These are phyloP conservation scores for Castanospermum australe DNA, from an alignment of 306 rosid genomes.

Conservation along the genomic window DNA sequence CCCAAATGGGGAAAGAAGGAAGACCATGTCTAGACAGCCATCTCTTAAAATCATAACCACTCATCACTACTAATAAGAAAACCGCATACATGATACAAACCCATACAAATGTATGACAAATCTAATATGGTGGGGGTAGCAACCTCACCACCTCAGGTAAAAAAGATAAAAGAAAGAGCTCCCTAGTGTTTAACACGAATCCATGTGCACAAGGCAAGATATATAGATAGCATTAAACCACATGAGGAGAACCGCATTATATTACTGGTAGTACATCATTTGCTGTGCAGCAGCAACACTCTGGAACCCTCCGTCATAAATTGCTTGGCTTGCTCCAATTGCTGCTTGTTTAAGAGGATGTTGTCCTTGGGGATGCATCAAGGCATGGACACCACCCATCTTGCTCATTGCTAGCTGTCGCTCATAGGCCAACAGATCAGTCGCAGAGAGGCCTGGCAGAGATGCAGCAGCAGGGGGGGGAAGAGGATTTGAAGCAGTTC, in stretches of 20 bases:
- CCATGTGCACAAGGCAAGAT: slow-evolving; percentile 42
- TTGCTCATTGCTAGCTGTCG: slow-evolving; percentile 92
- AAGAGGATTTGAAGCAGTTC: slow-evolving; percentile 91
- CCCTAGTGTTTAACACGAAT: slow-evolving; percentile 50
- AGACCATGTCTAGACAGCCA: slow-evolving; percentile 4
- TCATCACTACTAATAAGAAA: slow-evolving; percentile 45
- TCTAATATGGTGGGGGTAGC: slow-evolving; percentile 30
- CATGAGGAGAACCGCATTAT: slow-evolving; percentile 24
- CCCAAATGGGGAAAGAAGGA: slow-evolving; percentile 32
- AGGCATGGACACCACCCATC: slow-evolving; percentile 86
- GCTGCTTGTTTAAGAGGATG: slow-evolving; percentile 88
- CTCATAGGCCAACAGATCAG: slow-evolving; percentile 71
- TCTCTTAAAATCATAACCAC: slow-evolving; percentile 53
- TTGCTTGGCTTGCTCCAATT: slow-evolving; percentile 93
- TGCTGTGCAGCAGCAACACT: slow-evolving; percentile 93
- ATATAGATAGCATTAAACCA: slow-evolving; percentile 31
- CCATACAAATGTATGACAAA: slow-evolving; percentile 36
- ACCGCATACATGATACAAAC: slow-evolving; percentile 55
- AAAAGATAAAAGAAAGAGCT: slow-evolving; percentile 1
- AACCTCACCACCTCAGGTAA: slow-evolving; percentile 27
- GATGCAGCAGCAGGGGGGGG: slow-evolving; percentile 85
- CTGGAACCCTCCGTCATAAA: slow-evolving; percentile 94
- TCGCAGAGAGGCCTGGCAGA: slow-evolving; percentile 69
- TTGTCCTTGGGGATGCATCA: slow-evolving; percentile 84
- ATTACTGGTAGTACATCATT: slow-evolving; percentile 93